These are phyloP conservation scores for Fusarium mexicanum DNA, from an alignment of 2,329 filamentous ascomycete genomes.

Conservation along the genomic window DNA sequence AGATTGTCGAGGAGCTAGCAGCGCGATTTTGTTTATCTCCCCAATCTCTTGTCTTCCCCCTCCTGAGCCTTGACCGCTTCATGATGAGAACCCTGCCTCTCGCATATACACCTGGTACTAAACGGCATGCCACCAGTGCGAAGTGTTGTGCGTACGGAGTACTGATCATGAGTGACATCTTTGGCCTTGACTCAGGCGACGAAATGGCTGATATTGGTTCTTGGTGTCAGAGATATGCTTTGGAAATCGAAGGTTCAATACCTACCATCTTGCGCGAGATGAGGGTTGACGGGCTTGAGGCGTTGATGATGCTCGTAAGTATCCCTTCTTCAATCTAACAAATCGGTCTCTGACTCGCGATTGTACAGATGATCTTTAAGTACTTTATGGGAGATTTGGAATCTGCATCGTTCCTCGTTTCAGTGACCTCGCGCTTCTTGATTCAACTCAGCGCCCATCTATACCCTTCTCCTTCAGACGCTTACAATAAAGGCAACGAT, in stretches of 20 bases:
- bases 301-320: neutral
- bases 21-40: neutral
- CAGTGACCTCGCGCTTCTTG: neutral
- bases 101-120: neutral
- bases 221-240: neutral
- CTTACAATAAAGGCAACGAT: neutral
- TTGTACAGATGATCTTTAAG: neutral
- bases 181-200: neutral
- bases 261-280: neutral
- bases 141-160: neutral
- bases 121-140: fast-evolving
- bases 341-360: fast-evolving
- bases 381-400: neutral
- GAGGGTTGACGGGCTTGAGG: neutral
- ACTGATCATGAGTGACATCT: neutral
- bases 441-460: neutral
- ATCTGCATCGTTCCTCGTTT: neutral
- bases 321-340: fast-evolving
- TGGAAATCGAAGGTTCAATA: neutral
- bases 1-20: neutral
- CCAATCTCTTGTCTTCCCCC: neutral
- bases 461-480: fast-evolving
- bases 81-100: neutral
- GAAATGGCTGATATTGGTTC: neutral
- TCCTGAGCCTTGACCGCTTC: neutral